Conservation (phyloP, 2,329 filamentous ascomycete species). For the Ceratocystis eucalypticola region DNA sequence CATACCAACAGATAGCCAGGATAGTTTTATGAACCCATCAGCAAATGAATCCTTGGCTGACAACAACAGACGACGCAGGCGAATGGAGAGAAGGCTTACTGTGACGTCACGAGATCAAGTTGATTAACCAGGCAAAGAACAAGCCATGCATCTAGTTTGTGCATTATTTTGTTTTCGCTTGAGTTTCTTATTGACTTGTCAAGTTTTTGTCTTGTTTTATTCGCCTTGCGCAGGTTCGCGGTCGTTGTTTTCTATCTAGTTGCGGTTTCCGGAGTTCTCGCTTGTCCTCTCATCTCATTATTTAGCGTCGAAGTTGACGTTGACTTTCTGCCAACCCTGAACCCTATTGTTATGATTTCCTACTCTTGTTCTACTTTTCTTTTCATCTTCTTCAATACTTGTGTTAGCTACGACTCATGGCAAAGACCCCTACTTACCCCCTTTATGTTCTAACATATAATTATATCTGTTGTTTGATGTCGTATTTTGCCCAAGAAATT, state of each 20-base stretch:
- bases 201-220: background rate
- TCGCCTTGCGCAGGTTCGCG: background rate
- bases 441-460: slow-evolving; percentile 4
- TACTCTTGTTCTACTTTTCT: background rate
- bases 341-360: background rate
- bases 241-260: background rate
- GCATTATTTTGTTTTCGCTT: slow-evolving; percentile 5
- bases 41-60: slow-evolving; percentile 33
- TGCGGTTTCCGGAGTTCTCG: background rate
- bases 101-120: slow-evolving; percentile 20
- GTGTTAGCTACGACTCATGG: background rate
- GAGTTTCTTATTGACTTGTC: background rate
- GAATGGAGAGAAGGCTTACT: slow-evolving; percentile 39
- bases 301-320: background rate
- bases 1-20: slow-evolving; percentile 35
- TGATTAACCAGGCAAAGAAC: background rate
- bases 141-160: background rate
- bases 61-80: slow-evolving; percentile 38
- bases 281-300: background rate
- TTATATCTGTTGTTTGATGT: background rate
- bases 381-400: background rate
- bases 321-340: background rate
- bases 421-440: background rate
- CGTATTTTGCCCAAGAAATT: too few species aligned
- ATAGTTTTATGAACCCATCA: slow-evolving; percentile 37